Evolutionary conservation across 768 basidiomycete genomes (phyloP), one percentile per base, ranked within the genome.

Genomic region (Daedaleopsis sinensis): DNA sequence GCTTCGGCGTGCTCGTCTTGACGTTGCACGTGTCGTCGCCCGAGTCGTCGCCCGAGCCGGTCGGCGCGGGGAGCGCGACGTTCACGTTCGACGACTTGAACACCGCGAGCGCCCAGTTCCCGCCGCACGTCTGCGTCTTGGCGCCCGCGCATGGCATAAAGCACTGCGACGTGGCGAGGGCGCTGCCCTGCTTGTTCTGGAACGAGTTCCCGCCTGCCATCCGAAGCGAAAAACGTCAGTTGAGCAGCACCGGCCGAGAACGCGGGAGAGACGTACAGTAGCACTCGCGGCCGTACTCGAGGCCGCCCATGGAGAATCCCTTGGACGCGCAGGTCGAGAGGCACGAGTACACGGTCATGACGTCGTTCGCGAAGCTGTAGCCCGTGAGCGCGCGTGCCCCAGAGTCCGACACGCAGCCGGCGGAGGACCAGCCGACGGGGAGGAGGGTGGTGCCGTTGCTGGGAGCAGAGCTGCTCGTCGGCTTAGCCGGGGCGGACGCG

Each of bases 261-360:
- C 46, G 11, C 23, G 18, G n/a, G 24, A 1, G 23, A 4, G 2
- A 59, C 65, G 49, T 46, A 66, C 75, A 76, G 67, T 71, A 74
- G 65, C 75, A 75, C 62, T 76, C 71, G 27, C 57, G 53, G 55
- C 71, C 64, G 65, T 67, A 74, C 66, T 76, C 72, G 47, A 74
- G 46, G 35, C 74, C 76, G 36, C 75, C 76, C 47, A 72, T 63
- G 11, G 63, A 55, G 72, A 68, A 74, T 21, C 72, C 71, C 57
- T 68, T 65, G 32, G 59, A 38, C 0, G 64, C 55, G 64, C 78
- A 79, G 24, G 66, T 68, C 46, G 67, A 24, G 38, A 72, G 62
- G 61, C 77, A 78, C 1, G 39, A 46, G 24, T 66, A 65, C 38
- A 64, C 65, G n/a, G 74, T 77, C 71, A 74, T 69, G 24, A 38